phyloP scores from a whole-genome alignment of 2,329 filamentous ascomycete species.

The Hypoxylon sp. region DNA sequence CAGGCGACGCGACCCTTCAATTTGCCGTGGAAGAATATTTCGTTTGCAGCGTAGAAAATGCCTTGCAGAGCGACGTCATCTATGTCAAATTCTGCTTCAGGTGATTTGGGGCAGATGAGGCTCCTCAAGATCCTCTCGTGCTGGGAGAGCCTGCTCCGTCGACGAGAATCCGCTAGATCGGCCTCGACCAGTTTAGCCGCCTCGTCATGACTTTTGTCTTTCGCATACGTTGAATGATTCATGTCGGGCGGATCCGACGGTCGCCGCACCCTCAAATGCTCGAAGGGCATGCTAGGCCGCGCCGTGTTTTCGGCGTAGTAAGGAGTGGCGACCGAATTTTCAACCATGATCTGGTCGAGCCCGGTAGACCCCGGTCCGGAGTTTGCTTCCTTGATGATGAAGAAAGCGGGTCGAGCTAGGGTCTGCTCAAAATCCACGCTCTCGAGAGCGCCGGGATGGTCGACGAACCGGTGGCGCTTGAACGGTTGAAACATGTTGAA shows the following conservation, averaged over 20 bases:
- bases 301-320: constrained; percentile 36
- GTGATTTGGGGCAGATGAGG: constrained; percentile 68
- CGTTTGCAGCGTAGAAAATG: constrained; percentile 73
- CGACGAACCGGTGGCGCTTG: constrained; percentile 50
- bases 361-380: constrained; percentile 43
- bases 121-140: constrained; percentile 71
- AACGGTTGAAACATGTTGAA: constrained; percentile 58
- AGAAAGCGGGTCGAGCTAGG: constrained; percentile 51
- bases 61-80: constrained; percentile 70
- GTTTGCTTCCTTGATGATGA: constrained; percentile 55
- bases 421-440: constrained; percentile 38
- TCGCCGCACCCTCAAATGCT: constrained; percentile 38
- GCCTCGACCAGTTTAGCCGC: constrained; percentile 66
- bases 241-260: constrained; percentile 35
- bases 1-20: constrained; percentile 72
- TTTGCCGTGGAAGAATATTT: constrained; percentile 72
- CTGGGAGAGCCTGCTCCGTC: constrained; percentile 65
- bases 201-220: constrained; percentile 64
- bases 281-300: constrained; percentile 27
- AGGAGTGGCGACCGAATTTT: constrained; percentile 37
- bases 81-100: constrained; percentile 65
- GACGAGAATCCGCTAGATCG: constrained; percentile 62
- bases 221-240: constrained; percentile 58
- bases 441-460: constrained; percentile 40
- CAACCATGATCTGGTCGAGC: constrained; percentile 50